phyloP scores from a whole-genome alignment of 1,284 basidiomycete genomes.

The Melampsora americana region DNA sequence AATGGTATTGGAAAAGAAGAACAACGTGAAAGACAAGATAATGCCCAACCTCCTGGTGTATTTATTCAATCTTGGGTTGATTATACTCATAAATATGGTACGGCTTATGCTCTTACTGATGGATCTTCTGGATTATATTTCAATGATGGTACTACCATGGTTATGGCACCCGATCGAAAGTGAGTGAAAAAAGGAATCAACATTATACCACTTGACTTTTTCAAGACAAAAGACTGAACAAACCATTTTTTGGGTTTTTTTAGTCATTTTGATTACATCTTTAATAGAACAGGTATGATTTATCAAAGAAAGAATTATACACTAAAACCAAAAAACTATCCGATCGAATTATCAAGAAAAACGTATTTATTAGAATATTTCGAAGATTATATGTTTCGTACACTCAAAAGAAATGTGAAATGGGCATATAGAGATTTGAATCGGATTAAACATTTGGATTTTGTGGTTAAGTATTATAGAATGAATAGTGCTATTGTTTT shows the following conservation, averaged over 20 bases:
- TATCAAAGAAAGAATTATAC: conserved; percentile 54
- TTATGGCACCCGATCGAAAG: conserved; percentile 78
- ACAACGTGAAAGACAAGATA: neutral
- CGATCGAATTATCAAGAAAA: conserved; percentile 71
- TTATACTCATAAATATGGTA: conserved; percentile 96
- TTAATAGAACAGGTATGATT: conserved; percentile 48
- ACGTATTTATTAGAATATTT: conserved; percentile 88
- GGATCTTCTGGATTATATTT: conserved; percentile 92
- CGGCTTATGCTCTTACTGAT: conserved; percentile 94
- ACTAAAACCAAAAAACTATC: conserved; percentile 47
- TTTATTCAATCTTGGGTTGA: conserved; percentile 98
- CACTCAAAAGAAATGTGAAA: conserved; percentile 72
- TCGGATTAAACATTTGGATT: conserved; percentile 77
- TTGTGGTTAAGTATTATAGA: conserved; percentile 89
- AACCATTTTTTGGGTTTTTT: too few relatives aligned
- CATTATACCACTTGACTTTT: neutral
- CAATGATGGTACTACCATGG: conserved; percentile 84
- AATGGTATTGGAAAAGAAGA: conserved; percentile 13
- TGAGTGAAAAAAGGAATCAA: conserved; percentile 56
- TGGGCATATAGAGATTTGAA: conserved; percentile 72
- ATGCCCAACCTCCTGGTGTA: conserved; percentile 65
- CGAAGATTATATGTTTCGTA: conserved; percentile 84
- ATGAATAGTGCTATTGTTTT: conserved; percentile 97
- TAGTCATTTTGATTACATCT: conserved; percentile 82
- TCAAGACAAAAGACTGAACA: neutral